These are phyloP conservation scores for Aegilops sharonensis DNA, from an alignment of 176 grass and related monocot genomes.

Conservation along the genomic window DNA sequence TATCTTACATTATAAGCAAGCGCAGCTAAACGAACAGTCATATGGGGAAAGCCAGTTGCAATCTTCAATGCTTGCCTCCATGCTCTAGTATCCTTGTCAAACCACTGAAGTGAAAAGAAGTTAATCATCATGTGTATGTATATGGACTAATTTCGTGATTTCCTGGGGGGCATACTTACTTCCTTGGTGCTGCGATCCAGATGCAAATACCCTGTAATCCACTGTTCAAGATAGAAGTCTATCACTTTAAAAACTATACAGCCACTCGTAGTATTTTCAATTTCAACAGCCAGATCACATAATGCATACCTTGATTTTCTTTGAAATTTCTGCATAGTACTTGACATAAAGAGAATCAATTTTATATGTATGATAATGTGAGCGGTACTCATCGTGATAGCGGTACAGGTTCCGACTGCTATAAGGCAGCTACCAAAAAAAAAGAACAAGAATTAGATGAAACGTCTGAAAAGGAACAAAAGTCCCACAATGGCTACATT, in stretches of 20 bases:
- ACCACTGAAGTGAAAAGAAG: background rate
- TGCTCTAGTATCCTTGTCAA: background rate
- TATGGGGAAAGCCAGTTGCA: background rate
- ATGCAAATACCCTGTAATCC: background rate
- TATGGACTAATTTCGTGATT: no score
- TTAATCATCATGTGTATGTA: background rate
- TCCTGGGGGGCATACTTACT: background rate
- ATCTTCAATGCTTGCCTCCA: constrained; percentile 4
- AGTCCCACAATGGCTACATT: background rate
- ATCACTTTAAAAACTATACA: no score
- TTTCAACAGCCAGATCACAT: background rate
- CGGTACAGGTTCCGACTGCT: background rate
- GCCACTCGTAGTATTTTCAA: background rate
- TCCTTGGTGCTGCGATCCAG: background rate
- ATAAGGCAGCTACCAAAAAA: background rate
- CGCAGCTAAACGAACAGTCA: background rate
- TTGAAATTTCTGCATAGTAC: background rate
- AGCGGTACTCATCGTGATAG: background rate
- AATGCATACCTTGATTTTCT: background rate
- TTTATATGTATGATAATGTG: background rate
- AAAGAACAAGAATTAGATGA: background rate
- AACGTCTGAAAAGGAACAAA: background rate
- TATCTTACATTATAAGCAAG: background rate
- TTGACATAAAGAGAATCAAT: background rate
- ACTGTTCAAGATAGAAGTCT: background rate